These are phyloP conservation scores for Tetrahymena borealis DNA, from an alignment of 73 alveolate genomes.

Conservation along the genomic window DNA sequence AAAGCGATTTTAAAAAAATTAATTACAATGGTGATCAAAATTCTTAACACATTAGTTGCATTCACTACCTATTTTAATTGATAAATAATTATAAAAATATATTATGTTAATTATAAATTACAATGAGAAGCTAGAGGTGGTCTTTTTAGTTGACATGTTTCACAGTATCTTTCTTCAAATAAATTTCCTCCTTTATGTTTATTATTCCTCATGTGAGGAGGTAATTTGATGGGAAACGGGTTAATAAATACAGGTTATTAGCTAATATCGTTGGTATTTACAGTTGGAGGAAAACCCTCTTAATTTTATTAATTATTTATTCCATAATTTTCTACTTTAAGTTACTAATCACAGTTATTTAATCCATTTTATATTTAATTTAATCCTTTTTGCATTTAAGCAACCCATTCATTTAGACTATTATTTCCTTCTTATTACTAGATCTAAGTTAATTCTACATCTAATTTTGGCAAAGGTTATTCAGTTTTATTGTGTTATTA, in stretches of 20 bases:
- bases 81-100: not conserved
- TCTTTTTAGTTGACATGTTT: not conserved
- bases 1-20: no score
- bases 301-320: not conserved
- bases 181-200: not conserved
- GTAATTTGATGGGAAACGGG: not conserved
- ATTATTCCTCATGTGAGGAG: not conserved
- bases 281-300: not conserved
- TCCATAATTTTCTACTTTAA: not conserved
- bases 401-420: not conserved
- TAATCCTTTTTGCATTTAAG: not conserved
- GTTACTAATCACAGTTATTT: not conserved
- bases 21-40: not conserved
- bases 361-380: not conserved
- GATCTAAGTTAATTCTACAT: not conserved
- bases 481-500: not conserved
- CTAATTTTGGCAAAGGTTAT: not conserved
- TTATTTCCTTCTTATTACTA: not conserved
- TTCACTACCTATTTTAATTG: not conserved
- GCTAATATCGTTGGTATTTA: not conserved
- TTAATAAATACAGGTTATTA: not conserved
- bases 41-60: not conserved
- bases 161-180: not conserved
- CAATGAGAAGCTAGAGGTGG: not conserved
- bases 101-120: not conserved